Base-by-base conservation (phyloP, 2,329 filamentous ascomycete genomes). In the Pochonia chlamydosporia region DNA sequence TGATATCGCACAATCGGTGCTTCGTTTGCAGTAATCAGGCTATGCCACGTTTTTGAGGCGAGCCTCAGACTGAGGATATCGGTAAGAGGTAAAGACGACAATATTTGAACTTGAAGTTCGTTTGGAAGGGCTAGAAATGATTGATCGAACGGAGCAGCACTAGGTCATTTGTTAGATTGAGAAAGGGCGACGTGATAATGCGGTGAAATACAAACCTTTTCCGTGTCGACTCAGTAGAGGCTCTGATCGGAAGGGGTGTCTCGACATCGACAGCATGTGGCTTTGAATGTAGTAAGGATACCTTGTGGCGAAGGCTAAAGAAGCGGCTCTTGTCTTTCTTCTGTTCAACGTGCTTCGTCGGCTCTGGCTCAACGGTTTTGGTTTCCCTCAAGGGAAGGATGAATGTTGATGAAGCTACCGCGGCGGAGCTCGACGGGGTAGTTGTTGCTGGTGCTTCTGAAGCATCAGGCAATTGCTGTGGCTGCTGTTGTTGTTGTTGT, bases 71-170 rank as follows among this genome's bases (percentile, higher is more conserved):
- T 81, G 26, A 85, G 68, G 14, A 84, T 68, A 49, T 82, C 79
- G 26, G 76, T 76, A 31, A 85, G 69, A 1, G 81, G 78, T 24
- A 85, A 67, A 1, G 74, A 73, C 3, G 78, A 73, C 43, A 84
- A 75, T 52, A 85, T 76, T 56, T 84, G 78, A 21, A 82, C 73
- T 60, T 84, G 80, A 40, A 85, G 63, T 61, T 85, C 81, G 49
- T 73, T 79, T 2, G 81, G 81, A 5, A 85, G 64, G 25, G 65
- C 67, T 20, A 76, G 65, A 52, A 85, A 82, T n/a, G 80, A 67
- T 43, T 78, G 71, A 49, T 79, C 75, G 37, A 83, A 73, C 2
- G 75, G 69, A 4, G 72, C n/a, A n/a, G n/a, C 49, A 49, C 71
- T 70, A 21, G 35, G 44, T 18, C 9, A n/a, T 41, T 9, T 8